These are phyloP conservation scores for Lojkania enalia DNA, from an alignment of 2,329 filamentous ascomycete genomes.

Conservation along the genomic window DNA sequence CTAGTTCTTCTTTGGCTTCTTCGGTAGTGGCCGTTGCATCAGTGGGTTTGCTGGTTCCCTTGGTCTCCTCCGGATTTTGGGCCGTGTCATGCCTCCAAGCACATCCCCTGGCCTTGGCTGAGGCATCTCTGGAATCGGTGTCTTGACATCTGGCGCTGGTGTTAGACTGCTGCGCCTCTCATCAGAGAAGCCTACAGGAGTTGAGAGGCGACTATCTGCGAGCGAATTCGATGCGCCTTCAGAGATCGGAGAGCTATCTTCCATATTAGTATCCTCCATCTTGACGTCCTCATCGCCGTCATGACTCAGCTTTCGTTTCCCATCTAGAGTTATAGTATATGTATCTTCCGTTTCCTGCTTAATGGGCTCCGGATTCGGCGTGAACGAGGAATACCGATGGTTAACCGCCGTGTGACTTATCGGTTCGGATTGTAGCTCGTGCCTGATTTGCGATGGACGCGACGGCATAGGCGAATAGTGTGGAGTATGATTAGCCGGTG, in stretches of 20 bases:
- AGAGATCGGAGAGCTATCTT: conserved; percentile 22
- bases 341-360: conserved; percentile 59
- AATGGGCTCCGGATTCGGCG: too few species aligned
- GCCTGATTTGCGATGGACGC: conserved; percentile 21
- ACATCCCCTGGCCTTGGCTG: conserved; percentile 13
- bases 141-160: background rate
- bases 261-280: conserved; percentile 63
- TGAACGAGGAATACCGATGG: too few species aligned
- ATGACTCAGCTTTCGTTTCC: conserved; percentile 78
- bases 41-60: conserved; percentile 31
- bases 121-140: background rate
- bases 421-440: conserved; percentile 23
- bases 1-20: conserved; percentile 33
- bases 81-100: conserved; percentile 32
- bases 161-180: conserved; percentile 13
- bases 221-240: conserved; percentile 22
- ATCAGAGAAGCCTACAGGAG: conserved; percentile 25
- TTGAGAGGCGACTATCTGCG: conserved; percentile 33
- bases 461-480: background rate
- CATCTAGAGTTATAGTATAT: conserved; percentile 60
- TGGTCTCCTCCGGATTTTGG: conserved; percentile 37
- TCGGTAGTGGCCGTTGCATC: conserved; percentile 28
- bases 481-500: conserved; percentile 13
- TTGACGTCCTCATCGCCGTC: conserved; percentile 70
- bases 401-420: too few species aligned